phyloP scores from a whole-genome alignment of 371 early-diverging fungal genomes.

The Rhizopus stolonifer region DNA sequence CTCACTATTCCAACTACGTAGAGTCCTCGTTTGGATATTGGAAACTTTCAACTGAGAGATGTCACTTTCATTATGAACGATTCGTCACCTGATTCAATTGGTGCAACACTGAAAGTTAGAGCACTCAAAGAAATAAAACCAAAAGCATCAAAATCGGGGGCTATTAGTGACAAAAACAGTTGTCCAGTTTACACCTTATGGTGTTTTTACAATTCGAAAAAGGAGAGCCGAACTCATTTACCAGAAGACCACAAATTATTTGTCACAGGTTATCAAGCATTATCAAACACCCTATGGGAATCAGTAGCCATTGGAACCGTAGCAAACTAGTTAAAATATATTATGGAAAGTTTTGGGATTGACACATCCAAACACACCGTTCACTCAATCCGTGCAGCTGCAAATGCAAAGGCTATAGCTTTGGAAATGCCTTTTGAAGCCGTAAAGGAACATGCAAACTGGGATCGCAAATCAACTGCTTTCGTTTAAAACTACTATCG shows the following conservation, averaged over 20 bases:
- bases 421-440: background rate
- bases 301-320: background rate
- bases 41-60: slow-evolving; percentile 4
- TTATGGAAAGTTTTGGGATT: slow-evolving; percentile 9
- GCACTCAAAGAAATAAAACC: background rate
- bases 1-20: slow-evolving; percentile 14
- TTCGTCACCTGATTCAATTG: background rate
- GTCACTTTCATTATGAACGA: background rate
- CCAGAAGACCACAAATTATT: slow-evolving; percentile 9
- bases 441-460: slow-evolving; percentile 5
- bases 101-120: background rate
- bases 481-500: slow-evolving; percentile 4
- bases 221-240: background rate
- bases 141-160: background rate
- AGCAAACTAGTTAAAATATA: slow-evolving; percentile 5
- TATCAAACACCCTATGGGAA: too few species aligned
- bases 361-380: background rate
- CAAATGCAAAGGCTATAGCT: background rate
- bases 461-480: slow-evolving; percentile 2
- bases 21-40: slow-evolving; percentile 18
- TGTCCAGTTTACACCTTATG: background rate
- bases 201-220: background rate
- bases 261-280: background rate
- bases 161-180: background rate
- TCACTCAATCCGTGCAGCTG: slow-evolving; percentile 5